A percentile compares a stretch with the other conserved stretches of the same genome.
Conservation (phyloP, 2,329 filamentous ascomycete species). For the Berkeleyomyces rouxiae region DNA sequence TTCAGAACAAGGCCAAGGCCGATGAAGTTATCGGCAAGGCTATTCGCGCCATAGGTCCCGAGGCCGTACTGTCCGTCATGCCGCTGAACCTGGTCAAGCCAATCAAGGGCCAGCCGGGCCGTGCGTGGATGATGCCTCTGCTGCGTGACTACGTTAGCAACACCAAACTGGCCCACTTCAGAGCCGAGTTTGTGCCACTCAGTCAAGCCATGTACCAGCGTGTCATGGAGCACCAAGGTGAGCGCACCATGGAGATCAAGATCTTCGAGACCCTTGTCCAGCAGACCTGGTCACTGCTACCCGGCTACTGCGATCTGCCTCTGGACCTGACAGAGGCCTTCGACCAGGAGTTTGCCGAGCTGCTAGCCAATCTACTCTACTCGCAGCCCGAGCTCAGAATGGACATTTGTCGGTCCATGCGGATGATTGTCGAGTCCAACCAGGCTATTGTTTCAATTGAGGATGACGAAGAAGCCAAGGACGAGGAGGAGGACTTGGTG, state of each 20-base stretch:
- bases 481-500: conserved; percentile 53
- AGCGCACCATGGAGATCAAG: conserved; percentile 93
- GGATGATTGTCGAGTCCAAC: conserved; percentile 81
- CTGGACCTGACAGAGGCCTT: conserved; percentile 62
- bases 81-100: conserved; percentile 74
- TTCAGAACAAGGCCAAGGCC: conserved; percentile 85
- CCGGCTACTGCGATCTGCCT: conserved; percentile 87
- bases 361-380: conserved; percentile 82
- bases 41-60: conserved; percentile 77
- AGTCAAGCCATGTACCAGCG: conserved; percentile 82
- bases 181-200: conserved; percentile 67
- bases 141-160: conserved; percentile 82
- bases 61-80: conserved; percentile 63
- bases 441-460: conserved; percentile 60
- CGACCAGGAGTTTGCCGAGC: conserved; percentile 76
- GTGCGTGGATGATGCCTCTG: conserved; percentile 88
- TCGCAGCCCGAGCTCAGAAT: conserved; percentile 75
- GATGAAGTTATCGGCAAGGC: conserved; percentile 81
- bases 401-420: conserved; percentile 73
- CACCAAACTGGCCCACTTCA: conserved; percentile 74
- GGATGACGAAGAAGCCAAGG: conserved; percentile 37
- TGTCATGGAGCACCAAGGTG: conserved; percentile 62
- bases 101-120: conserved; percentile 58
- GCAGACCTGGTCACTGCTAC: conserved; percentile 85
- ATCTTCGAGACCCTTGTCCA: conserved; percentile 94